Percentiles rank a stretch among this genome's conserved stretches.
Evolutionary conservation across 1,284 basidiomycete species (phyloP).

Genomic region (Phylloporus gajari): DNA sequence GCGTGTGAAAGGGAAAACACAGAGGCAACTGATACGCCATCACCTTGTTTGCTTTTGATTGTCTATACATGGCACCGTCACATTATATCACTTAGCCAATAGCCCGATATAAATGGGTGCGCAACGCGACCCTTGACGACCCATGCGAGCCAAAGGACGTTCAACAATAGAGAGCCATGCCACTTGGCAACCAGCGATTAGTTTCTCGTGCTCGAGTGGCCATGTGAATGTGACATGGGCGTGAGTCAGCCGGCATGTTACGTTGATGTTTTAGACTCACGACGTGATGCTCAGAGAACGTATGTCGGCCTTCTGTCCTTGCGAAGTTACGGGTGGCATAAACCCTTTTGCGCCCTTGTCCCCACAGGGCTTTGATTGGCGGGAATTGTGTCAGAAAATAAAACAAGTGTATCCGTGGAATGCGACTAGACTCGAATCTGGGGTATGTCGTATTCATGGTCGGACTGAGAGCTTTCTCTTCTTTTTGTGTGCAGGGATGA

Average conservation of each 20-base stretch:
- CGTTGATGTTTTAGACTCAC: neutral
- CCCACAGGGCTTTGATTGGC: neutral
- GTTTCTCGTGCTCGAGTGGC: neutral
- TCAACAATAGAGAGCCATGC: neutral
- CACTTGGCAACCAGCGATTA: neutral
- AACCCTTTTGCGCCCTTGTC: neutral
- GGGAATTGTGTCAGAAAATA: too few species aligned
- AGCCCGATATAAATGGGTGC: neutral
- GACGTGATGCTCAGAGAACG: neutral
- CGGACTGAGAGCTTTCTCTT: neutral
- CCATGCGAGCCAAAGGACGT: neutral
- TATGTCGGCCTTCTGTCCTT: neutral
- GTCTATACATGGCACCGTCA: neutral
- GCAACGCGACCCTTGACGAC: neutral
- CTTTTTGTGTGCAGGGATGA: neutral
- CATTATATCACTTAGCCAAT: neutral
- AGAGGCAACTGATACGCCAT: conserved; percentile 5
- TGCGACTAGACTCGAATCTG: neutral
- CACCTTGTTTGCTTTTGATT: conserved; percentile 2
- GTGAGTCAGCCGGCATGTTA: neutral
- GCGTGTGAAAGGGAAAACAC: neutral
- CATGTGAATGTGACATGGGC: neutral
- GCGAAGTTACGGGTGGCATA: neutral
- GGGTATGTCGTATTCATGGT: neutral
- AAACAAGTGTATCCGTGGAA: neutral